Percentiles rank a stretch among this genome's conserved stretches.
phyloP scores from a whole-genome alignment of 2,329 filamentous ascomycete species.

The Claviceps arundinis region DNA sequence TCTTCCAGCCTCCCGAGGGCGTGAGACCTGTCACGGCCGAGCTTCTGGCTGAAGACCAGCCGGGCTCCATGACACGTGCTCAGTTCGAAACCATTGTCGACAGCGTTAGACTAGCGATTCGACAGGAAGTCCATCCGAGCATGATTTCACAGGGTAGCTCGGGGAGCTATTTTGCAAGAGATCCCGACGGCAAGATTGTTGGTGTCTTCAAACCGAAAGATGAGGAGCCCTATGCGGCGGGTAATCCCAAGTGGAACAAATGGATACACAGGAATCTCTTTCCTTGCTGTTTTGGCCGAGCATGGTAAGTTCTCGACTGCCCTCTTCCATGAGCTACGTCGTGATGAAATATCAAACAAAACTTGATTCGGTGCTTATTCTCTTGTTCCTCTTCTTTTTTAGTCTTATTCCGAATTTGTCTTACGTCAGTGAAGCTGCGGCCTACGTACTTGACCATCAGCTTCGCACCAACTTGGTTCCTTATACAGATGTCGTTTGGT shows the following conservation, averaged over 20 bases:
- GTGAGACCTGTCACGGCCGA: conserved; percentile 68
- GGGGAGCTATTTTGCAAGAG: conserved; percentile 93
- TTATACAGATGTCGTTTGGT: conserved; percentile 86
- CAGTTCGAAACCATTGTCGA: conserved; percentile 85
- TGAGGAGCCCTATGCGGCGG: conserved; percentile 91
- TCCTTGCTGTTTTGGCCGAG: conserved; percentile 90
- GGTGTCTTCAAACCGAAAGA: conserved; percentile 99
- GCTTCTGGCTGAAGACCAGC: conserved; percentile 49
- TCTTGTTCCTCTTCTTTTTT: background rate
- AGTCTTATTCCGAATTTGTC: conserved; percentile 91
- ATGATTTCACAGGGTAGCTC: conserved; percentile 97
- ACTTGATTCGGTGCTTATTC: too few relatives aligned
- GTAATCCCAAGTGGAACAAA: conserved; percentile 98
- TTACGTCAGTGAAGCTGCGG: conserved; percentile 94
- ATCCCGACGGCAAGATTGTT: conserved; percentile 82
- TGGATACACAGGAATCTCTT: conserved; percentile 98
- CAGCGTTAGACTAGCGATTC: conserved; percentile 80
- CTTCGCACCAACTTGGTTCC: conserved; percentile 85
- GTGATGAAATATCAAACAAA: too few relatives aligned
- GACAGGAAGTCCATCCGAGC: conserved; percentile 80
- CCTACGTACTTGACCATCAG: conserved; percentile 86
- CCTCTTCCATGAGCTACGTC: too few relatives aligned
- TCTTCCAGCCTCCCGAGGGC: conserved; percentile 87
- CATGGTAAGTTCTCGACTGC: conserved; percentile 43
- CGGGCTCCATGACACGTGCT: conserved; percentile 57